Evolutionary conservation across 1,284 basidiomycete genomes (phyloP).

Genomic region (Cryptococcus sp.): DNA sequence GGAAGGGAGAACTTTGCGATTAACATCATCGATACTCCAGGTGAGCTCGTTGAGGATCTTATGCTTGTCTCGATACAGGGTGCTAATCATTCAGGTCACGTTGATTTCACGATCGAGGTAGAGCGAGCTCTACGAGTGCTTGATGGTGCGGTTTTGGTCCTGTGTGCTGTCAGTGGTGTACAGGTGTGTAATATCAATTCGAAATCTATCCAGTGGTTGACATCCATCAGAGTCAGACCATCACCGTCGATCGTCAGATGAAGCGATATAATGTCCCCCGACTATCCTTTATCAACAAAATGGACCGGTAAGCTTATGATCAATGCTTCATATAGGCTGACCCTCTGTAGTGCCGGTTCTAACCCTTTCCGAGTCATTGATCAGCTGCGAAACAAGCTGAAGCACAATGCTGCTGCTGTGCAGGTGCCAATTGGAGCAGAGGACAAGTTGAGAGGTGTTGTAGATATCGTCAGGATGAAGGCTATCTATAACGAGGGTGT

Average conservation of each 20-base stretch:
- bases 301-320: conserved; percentile 68
- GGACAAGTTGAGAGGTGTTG: conserved; percentile 79
- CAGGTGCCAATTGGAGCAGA: conserved; percentile 94
- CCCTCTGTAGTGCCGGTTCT: conserved; percentile 69
- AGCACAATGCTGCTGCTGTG: conserved; percentile 89
- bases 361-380: conserved; percentile 94
- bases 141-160: conserved; percentile 92
- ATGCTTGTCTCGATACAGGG: neutral
- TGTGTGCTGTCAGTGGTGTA: conserved; percentile 96
- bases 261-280: conserved; percentile 91
- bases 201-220: neutral
- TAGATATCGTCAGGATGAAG: conserved; percentile 93
- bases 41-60: conserved; percentile 44
- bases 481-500: conserved; percentile 90
- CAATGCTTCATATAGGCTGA: neutral
- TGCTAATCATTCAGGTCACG: conserved; percentile 61
- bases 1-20: conserved; percentile 80
- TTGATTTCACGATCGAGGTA: conserved; percentile 99
- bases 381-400: conserved; percentile 88
- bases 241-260: conserved; percentile 99
- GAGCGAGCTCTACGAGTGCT: conserved; percentile 93
- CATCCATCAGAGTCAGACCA: conserved; percentile 66
- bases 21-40: conserved; percentile 99
- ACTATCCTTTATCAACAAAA: conserved; percentile 98
- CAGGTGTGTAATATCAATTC: conserved; percentile 56